Evolutionary conservation across 257 asterid species (phyloP).

Genomic region (Capsicum pubescens): DNA sequence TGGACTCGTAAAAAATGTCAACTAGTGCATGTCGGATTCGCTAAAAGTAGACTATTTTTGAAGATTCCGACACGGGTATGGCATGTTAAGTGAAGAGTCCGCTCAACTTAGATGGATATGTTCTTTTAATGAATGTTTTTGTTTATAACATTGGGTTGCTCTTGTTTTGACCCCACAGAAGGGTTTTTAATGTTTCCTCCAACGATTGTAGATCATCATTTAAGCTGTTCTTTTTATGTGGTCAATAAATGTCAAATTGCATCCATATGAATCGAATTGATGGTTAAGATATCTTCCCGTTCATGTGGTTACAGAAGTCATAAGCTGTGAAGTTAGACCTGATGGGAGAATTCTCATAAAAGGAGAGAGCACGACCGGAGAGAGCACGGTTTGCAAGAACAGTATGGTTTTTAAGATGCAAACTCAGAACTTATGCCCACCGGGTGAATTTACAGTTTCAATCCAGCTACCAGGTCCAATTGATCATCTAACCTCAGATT

Average conservation of each 20-base stretch:
- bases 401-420: conserved; percentile 51
- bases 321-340: conserved; percentile 46
- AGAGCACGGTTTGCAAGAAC: conserved; percentile 33
- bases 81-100: too few species aligned
- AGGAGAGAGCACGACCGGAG: conserved; percentile 45
- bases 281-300: conserved; percentile 11
- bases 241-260: neutral
- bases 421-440: conserved; percentile 47
- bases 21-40: too few species aligned
- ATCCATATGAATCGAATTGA: neutral
- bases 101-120: too few species aligned
- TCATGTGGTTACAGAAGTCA: conserved; percentile 37
- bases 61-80: too few species aligned
- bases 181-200: too few species aligned
- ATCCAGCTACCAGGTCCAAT: conserved; percentile 55
- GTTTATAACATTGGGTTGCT: too few species aligned
- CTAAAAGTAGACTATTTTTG: too few species aligned
- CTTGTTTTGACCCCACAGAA: too few species aligned
- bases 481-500: conserved; percentile 33
- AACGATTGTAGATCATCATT: too few species aligned
- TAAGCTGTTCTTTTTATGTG: neutral
- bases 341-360: conserved; percentile 42
- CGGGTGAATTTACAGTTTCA: conserved; percentile 54
- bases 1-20: too few species aligned
- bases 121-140: too few species aligned